These are phyloP conservation scores for Tagetes erecta DNA, from an alignment of 129 eudicot genomes.

Conservation along the genomic window DNA sequence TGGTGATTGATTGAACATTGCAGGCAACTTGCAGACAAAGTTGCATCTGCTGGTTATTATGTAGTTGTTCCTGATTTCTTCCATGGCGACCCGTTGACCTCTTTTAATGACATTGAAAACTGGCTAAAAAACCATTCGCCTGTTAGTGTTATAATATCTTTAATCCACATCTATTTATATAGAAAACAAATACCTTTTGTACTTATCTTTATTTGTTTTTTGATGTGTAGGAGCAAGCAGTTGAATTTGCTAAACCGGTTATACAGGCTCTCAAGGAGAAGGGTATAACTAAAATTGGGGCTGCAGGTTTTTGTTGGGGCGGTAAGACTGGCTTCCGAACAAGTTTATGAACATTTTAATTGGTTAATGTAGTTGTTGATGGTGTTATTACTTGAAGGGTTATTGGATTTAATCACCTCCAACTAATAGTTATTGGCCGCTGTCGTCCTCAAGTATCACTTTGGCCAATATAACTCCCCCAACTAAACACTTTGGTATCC, in stretches of 20 bases:
- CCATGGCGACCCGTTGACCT: slow-evolving; percentile 52
- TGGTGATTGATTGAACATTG: slow-evolving; percentile 10
- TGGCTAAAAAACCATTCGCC: slow-evolving; percentile 67
- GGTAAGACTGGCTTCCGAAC: slow-evolving; percentile 40
- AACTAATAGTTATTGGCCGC: too few species aligned
- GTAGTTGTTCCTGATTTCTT: slow-evolving; percentile 77
- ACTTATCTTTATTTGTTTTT: not conserved
- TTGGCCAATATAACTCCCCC: too few species aligned
- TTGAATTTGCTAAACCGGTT: slow-evolving; percentile 19
- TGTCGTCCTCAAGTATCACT: too few species aligned
- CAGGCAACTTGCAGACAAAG: slow-evolving; percentile 75
- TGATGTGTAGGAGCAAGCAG: slow-evolving; percentile 12
- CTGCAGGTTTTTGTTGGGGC: slow-evolving; percentile 93
- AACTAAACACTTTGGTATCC: too few species aligned
- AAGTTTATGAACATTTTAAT: not conserved
- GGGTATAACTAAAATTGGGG: slow-evolving; percentile 66
- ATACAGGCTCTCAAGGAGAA: slow-evolving; percentile 59
- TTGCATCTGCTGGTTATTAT: slow-evolving; percentile 72
- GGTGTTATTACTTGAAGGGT: not conserved
- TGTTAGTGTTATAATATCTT: slow-evolving; percentile 35
- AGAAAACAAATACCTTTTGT: not conserved
- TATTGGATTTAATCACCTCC: too few species aligned
- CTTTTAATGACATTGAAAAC: slow-evolving; percentile 23
- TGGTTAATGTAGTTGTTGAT: not conserved
- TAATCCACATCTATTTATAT: not conserved